Conservation (phyloP, 805 yeast species). For the Candida boleticola region DNA sequence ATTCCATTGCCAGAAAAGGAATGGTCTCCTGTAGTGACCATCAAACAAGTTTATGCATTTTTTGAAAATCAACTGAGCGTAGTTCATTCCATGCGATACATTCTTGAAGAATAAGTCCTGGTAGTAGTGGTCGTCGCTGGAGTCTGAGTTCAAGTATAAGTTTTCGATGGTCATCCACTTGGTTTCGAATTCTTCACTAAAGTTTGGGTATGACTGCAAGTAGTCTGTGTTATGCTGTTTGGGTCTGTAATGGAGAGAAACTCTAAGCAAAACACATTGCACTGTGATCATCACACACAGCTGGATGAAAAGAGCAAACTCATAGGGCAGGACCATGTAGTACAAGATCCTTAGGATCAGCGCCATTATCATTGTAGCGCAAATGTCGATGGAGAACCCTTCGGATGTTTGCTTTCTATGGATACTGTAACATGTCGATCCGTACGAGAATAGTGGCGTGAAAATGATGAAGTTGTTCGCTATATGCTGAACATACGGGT, state of each 20-base stretch:
- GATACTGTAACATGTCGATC: conserved; percentile 74
- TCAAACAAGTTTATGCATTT: conserved; percentile 61
- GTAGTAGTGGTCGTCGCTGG: neutral
- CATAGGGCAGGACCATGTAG: conserved; percentile 79
- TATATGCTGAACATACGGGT: conserved; percentile 47
- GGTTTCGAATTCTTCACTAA: conserved; percentile 30
- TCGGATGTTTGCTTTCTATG: conserved; percentile 59
- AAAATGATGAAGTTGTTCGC: conserved; percentile 68
- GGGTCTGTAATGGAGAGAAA: conserved; percentile 59
- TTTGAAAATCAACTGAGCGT: conserved; percentile 8
- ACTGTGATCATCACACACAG: conserved; percentile 82
- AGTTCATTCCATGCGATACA: neutral
- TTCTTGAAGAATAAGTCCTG: conserved; percentile 1
- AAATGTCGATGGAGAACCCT: conserved; percentile 89
- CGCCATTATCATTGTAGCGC: conserved; percentile 86
- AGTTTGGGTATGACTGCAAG: conserved; percentile 26
- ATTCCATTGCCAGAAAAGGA: conserved; percentile 86
- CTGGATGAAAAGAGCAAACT: conserved; percentile 73
- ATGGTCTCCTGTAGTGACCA: conserved; percentile 63
- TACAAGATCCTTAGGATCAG: conserved; percentile 71
- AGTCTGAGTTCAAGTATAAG: neutral
- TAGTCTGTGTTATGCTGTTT: conserved; percentile 27
- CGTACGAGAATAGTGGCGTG: conserved; percentile 85
- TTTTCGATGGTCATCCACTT: conserved; percentile 3
- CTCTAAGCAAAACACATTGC: conserved; percentile 62